Evolutionary conservation across 371 early-diverging fungal genomes (phyloP), one percentile per base, ranked within the genome.

Genomic region (Parasitella parasitica): DNA sequence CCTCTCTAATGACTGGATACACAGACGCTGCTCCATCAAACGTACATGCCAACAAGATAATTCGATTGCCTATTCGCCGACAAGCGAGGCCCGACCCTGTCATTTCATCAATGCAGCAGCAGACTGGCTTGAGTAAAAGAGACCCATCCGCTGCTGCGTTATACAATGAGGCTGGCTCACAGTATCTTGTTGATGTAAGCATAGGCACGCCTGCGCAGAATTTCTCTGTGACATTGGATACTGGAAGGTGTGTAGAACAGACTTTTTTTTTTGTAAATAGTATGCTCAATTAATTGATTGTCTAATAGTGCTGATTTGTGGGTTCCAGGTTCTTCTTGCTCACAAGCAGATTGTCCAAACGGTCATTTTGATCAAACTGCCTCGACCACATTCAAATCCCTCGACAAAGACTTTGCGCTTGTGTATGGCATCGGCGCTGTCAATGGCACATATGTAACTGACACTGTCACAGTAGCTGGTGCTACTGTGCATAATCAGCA

Each of bases 281-380:
- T 12, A 41, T 48, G 41, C 57, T 35, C 46, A 57, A 57, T 43
- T 24, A 41, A 35, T 30, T 37, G 30, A 41, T 52, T 18, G 1
- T n/a, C 28, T 22, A 57, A 51, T 56, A 79, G 80, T 70, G 75
- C 75, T 37, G 80, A 80, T 62, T 58, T 80, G 18, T 80, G 80
- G 80, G 63, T 80, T 24, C 80, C 80, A 16, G 75, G 73, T 4
- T 62, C 61, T 2, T 34, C 52, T 34, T 80, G 80, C 57, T 69
- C 80, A 9, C 51, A 61, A 13, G 61, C 52, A n/a, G 54, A 62
- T 26, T 80, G 80, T 67, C 77, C 80, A 11, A 75, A 75, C 37
- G 43, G 37, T 7, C 37, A 64, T 2, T 82, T 79, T 43, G 65
- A 73, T 37, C 11, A 50, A 24, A 26, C 52, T 8, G 28, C 56